Percentiles rank a stretch among this genome's conserved stretches.
Conservation (phyloP, 345 rosid species). For the Ceriops zippeliana region DNA sequence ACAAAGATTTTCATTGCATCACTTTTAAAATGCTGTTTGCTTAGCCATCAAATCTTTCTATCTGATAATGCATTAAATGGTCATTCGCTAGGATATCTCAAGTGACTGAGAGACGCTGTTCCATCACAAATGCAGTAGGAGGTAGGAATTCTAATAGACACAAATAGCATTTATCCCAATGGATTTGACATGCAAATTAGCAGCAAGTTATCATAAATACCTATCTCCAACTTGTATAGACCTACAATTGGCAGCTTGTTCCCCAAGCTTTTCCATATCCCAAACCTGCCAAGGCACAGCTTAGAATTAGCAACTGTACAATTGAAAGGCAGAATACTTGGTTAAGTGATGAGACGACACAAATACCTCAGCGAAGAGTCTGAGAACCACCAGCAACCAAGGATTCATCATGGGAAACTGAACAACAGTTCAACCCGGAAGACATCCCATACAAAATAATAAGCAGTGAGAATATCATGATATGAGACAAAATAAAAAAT, state of each 20-base stretch:
- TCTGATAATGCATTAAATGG: background rate
- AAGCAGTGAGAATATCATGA: conserved; percentile 2
- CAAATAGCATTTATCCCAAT: no score
- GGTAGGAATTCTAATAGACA: no score
- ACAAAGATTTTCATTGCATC: no score
- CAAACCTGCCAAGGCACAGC: conserved; percentile 56
- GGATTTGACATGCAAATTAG: no score
- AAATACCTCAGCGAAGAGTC: conserved; percentile 88
- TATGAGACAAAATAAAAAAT: conserved; percentile 5
- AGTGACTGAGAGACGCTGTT: no score
- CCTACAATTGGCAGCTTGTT: no score
- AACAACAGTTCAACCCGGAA: conserved; percentile 73
- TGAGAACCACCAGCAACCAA: conserved; percentile 96
- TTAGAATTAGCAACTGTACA: conserved; percentile 20
- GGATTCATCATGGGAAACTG: conserved; percentile 95
- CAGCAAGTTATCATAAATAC: no score
- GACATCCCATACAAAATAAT: conserved; percentile 6
- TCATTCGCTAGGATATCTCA: no score
- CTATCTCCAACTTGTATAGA: no score
- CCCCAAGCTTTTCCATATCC: conserved; percentile 61
- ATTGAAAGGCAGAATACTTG: background rate
- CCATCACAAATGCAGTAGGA: no score
- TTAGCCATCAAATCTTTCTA: no score
- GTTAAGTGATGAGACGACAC: conserved; percentile 8
- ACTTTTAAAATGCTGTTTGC: no score